Percentiles rank a stretch among this genome's conserved stretches.
These are phyloP conservation scores for Botrytis medusae DNA, from an alignment of 2,329 filamentous ascomycete genomes.

Conservation along the genomic window DNA sequence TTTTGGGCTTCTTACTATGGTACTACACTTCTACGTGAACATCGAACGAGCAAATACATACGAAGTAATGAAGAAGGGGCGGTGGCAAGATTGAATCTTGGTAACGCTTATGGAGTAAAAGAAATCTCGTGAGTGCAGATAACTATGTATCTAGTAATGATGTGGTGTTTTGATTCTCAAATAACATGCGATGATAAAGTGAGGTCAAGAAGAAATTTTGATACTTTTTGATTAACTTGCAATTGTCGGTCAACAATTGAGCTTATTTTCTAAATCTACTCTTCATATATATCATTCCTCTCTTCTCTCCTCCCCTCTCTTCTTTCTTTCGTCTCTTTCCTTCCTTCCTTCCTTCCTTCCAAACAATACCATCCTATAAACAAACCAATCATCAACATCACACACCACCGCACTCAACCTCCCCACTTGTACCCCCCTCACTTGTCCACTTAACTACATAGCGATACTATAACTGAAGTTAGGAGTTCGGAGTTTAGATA, in stretches of 20 bases:
- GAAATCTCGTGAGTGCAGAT: background rate
- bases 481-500: background rate
- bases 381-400: background rate
- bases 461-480: background rate
- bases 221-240: background rate
- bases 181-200: no score
- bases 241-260: background rate
- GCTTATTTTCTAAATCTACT: background rate
- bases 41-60: background rate
- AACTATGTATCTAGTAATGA: background rate
- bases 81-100: background rate
- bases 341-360: no score
- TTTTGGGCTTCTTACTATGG: background rate
- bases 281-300: rapidly evolving
- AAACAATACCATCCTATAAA: background rate
- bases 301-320: background rate
- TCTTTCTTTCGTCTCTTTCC: background rate
- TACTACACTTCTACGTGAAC: background rate
- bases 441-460: background rate
- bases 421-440: background rate
- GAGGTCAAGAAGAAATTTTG: no score
- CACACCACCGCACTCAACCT: background rate
- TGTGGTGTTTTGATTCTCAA: background rate
- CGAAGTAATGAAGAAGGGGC: background rate
- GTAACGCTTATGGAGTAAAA: background rate